These are phyloP conservation scores for Penicillium arizonense DNA, from an alignment of 495 filamentous ascomycete genomes.

Conservation along the genomic window DNA sequence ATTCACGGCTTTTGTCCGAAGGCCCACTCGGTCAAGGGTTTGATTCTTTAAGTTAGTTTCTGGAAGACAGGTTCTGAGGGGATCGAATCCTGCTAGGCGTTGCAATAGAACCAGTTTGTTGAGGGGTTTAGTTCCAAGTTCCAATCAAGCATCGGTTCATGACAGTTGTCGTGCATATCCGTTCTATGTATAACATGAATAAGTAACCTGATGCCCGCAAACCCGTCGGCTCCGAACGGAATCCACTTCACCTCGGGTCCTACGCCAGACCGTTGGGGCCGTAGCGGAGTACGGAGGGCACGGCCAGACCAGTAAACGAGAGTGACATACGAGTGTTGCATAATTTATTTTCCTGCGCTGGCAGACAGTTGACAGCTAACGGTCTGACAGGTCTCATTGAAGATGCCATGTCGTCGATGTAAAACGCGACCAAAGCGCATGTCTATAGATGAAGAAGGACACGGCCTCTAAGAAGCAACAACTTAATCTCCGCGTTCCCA, in stretches of 20 bases:
- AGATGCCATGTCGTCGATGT: too few relatives aligned
- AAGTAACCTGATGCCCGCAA: slow-evolving; percentile 2
- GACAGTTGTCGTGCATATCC: neutral
- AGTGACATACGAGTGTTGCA: neutral
- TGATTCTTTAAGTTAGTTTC: neutral
- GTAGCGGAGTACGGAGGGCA: slow-evolving; percentile 15
- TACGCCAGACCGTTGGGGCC: slow-evolving; percentile 16
- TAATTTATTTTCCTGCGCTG: neutral
- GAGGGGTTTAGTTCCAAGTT: neutral
- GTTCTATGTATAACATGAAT: neutral
- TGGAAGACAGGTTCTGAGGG: too few relatives aligned
- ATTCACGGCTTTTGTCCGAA: neutral
- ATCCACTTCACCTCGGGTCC: slow-evolving; percentile 12
- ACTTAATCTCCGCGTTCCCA: slow-evolving; percentile 7
- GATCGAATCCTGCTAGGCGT: too few relatives aligned
- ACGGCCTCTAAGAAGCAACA: neutral
- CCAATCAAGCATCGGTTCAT: neutral
- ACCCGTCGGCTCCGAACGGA: slow-evolving; percentile 17
- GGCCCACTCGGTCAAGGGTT: neutral
- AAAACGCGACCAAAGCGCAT: slow-evolving; percentile 8
- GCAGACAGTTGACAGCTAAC: neutral
- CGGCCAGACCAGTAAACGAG: slow-evolving; percentile 1
- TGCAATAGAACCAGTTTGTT: neutral
- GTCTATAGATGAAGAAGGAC: neutral
- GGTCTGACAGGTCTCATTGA: neutral